These are phyloP conservation scores for Amniculicola lignicola DNA, from an alignment of 495 filamentous ascomycete species.

Conservation along the genomic window DNA sequence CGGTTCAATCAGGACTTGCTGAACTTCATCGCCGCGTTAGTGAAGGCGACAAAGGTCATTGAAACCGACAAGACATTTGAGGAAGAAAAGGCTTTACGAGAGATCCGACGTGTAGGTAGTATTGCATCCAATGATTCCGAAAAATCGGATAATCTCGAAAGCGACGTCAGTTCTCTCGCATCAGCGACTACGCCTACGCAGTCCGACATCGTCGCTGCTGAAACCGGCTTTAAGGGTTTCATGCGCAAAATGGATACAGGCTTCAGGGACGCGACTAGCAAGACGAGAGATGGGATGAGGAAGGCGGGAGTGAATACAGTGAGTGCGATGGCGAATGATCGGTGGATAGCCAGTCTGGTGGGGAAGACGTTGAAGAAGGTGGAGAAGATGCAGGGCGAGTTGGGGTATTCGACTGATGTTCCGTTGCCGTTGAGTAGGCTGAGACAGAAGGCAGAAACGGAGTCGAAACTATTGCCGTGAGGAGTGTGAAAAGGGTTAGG, in stretches of 20 bases:
- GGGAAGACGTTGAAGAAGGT: conserved; percentile 42
- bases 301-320: conserved; percentile 28
- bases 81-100: conserved; percentile 15
- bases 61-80: conserved; percentile 38
- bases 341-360: conserved; percentile 46
- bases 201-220: neutral
- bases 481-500: too few species aligned
- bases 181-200: neutral
- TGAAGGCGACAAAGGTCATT: conserved; percentile 46
- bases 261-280: conserved; percentile 27
- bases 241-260: conserved; percentile 29
- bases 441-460: conserved; percentile 22
- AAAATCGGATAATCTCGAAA: neutral
- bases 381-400: conserved; percentile 39
- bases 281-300: conserved; percentile 23
- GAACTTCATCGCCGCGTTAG: conserved; percentile 42
- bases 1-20: conserved; percentile 42
- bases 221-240: conserved; percentile 17
- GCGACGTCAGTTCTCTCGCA: neutral
- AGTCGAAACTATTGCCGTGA: conserved; percentile 35
- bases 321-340: conserved; percentile 41
- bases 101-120: conserved; percentile 10
- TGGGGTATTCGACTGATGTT: conserved; percentile 39
- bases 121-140: neutral
- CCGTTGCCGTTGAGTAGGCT: conserved; percentile 34